These are phyloP conservation scores for Psilocybe sp. DNA, from an alignment of 768 basidiomycete genomes.

Conservation along the genomic window DNA sequence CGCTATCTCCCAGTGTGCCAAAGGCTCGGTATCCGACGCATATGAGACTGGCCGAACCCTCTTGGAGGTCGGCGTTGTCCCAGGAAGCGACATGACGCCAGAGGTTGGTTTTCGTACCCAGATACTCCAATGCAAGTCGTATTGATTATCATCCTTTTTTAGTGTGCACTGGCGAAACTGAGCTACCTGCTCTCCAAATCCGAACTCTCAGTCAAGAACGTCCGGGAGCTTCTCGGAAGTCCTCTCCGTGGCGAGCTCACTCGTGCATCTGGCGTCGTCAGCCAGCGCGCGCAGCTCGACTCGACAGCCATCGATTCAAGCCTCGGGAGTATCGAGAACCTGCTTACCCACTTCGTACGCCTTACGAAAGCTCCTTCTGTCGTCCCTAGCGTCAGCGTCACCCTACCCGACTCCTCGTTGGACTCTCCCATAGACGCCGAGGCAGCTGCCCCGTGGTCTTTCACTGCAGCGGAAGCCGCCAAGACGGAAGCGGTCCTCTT, in stretches of 20 bases:
- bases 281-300: conserved; percentile 22
- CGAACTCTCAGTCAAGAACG: conserved; percentile 62
- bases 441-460: conserved; percentile 68
- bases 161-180: conserved; percentile 91
- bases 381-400: conserved; percentile 31
- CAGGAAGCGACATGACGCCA: conserved; percentile 94
- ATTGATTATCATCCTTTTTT: not conserved
- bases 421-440: conserved; percentile 38
- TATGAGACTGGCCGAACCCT: conserved; percentile 79
- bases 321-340: conserved; percentile 58
- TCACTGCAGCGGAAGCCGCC: conserved; percentile 73
- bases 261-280: conserved; percentile 38
- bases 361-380: conserved; percentile 43
- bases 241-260: conserved; percentile 91
- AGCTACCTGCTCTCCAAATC: conserved; percentile 87
- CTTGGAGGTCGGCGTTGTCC: conserved; percentile 70
- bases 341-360: conserved; percentile 68
- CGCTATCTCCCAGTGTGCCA: conserved; percentile 87
- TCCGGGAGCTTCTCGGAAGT: conserved; percentile 71
- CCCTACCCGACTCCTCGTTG: conserved; percentile 28
- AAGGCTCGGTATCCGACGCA: conserved; percentile 80
- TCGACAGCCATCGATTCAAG: conserved; percentile 43
- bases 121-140: not conserved
- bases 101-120: conserved; percentile 48
- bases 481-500: conserved; percentile 68